Evolutionary conservation across 2,329 filamentous ascomycete genomes (phyloP), one percentile per base, ranked within the genome.

Genomic region (Fusarium secorum): DNA sequence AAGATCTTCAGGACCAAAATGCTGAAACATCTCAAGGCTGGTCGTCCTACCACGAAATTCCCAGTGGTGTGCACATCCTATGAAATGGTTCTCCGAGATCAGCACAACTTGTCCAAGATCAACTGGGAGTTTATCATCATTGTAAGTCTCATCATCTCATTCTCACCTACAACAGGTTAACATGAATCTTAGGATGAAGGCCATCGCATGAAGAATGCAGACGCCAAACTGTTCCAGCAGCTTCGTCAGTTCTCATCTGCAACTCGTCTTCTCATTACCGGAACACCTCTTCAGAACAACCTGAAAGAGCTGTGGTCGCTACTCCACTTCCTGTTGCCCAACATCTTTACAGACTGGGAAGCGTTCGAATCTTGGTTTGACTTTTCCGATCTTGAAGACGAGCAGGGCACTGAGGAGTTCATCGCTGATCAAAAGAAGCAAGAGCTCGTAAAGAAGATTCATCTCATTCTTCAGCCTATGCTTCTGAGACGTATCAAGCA

Each of bases 51-150:
- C 0, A 82, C 87, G 3, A 87, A 91, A 48, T 99, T 98, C 68
- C 96, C 96, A 0, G 91, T 99, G 1, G 92, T 98, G 1, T 95
- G 95, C 76, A 99, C 96, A 0, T 97, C 92, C 41, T 98, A 98
- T 75, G 96, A 99, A 78, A 98, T 99, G 78, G 95, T 97, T 58
- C 91, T 99, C 81, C 91, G 94, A 74, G 96, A 99, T 78, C 90
- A 93, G 39, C 91, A 94, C 56, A 91, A 91, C 38, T 83, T 99
- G 9, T 90, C 90, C 1, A 91, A 92, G 62, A 95, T 97, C 61
- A 91, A 94, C 38, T 99, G 96, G 96, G 94, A 97, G 58, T 98
- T 97, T 74, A 98, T 99, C 76, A 96, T 99, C 72, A 97, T 99
- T 67, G 91, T 92, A 81, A 78, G 88, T 80, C 11, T 22, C 9